Evolutionary conservation across 177 flowering plant species (phyloP), one percentile per base, ranked within the genome.

Genomic region (Tripterygium wilfordii): DNA sequence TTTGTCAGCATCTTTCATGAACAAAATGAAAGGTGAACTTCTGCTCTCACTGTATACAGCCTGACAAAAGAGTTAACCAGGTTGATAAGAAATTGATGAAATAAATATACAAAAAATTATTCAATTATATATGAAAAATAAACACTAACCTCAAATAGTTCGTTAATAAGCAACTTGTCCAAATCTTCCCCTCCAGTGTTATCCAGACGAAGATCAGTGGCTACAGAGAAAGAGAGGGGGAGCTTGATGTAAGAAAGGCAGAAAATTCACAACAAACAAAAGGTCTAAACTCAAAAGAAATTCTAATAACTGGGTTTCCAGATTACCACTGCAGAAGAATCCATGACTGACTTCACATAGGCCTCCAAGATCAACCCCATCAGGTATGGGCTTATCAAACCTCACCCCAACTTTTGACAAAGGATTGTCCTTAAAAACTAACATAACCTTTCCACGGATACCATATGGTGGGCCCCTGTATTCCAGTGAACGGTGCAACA

Each of bases 351-450:
- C 59, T 53, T 83, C 89, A 59, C 96, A 88, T 0, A 66, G 51
- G 61, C 83, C 83, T 19, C 95, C 96, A 45, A 85, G 84, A 49
- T 88, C 89, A 69, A 83, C 85, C 14, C 96, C 96, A 63, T 80
- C 95, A 23, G 69, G 67, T 42, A 88, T 55, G 13, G 85, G 68
- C 54, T 79, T 86, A 61, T 88, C 96, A 69, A 88, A 88, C 57
- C 70, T 78, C 8, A 86, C 84, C 50, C 96, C 95, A 60, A 88
- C 61, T 74, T 88, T 88, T 37, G 95, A 70, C 28, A 48, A 56
- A 52, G 76, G 68, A 70, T 83, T 88, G 24, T 78, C 85, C 52
- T 86, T 87, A 63, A 88, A 88, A 44, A 79, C 68, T 61, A 88
- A 63, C 4, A 74, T 46, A 47, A 88, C 96, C 72, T 75, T 83